A percentile compares a stretch with the other conserved stretches of the same genome.
Conservation (phyloP, 768 basidiomycete genomes). For the Suillus fuscotomentosus region DNA sequence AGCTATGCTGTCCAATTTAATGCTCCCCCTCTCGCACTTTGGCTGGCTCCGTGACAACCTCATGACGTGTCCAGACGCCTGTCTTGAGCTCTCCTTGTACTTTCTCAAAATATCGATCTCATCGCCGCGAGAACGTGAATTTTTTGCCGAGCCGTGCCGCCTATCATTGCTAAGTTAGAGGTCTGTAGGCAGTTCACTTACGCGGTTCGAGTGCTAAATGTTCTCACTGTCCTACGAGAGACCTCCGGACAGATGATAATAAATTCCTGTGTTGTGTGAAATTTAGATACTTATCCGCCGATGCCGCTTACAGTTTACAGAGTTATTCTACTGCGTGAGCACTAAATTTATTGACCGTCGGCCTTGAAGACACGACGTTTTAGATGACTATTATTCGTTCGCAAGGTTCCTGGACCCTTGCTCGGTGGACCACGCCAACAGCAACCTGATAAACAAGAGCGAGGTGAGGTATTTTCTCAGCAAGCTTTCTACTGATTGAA, state of each 20-base stretch:
- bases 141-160: neutral
- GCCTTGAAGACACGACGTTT: neutral
- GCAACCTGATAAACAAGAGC: neutral
- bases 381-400: neutral
- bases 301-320: neutral
- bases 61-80: neutral
- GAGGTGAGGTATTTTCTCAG: neutral
- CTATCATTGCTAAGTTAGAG: neutral
- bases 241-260: neutral
- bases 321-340: neutral
- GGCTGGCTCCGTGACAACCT: neutral
- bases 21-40: neutral
- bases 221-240: constrained; percentile 4
- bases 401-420: neutral
- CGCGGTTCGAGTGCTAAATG: neutral
- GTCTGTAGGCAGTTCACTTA: neutral
- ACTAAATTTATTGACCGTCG: neutral
- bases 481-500: neutral
- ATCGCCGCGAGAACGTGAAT: neutral
- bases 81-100: neutral
- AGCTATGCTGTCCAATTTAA: neutral
- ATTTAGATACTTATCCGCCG: neutral
- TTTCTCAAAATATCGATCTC: constrained; percentile 3
- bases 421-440: too few species aligned
- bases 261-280: neutral